Evolutionary conservation across 2,329 filamentous ascomycete genomes (phyloP), one percentile per base, ranked within the genome.

Genomic region (Xylaria sp.): DNA sequence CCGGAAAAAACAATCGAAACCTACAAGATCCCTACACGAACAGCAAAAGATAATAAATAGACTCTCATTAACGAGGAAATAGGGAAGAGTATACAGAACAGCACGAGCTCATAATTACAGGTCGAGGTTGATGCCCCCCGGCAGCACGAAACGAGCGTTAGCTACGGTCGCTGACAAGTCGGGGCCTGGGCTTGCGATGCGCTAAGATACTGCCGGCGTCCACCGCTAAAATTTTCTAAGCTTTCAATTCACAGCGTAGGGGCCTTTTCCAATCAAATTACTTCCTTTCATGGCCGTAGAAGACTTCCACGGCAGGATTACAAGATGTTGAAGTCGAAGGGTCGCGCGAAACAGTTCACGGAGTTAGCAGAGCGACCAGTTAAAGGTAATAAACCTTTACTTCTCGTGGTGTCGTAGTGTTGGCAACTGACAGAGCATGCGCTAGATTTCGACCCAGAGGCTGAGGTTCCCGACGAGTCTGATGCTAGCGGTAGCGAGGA

Each of bases 401-500:
- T 20, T 29, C 47, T 49, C 22, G 41, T 50, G 18, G 34, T 48
- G 16, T 38, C 26, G 20, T n/a, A n/a, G n/a, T 19, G 22, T 39
- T 6, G 4, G 38, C 43, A 41, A 41, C 63, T 64, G 50, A 69
- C 52, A 17, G 7, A 9, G 34, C 24, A 38, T 5, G 3, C 29
- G n/a, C 39, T 64, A 93, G 91, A 95, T 69, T 87, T 89, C 67
- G 91, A 96, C 69, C 90, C 90, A 0, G 91, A 95, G 76, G 85
- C 83, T 62, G 83, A 85, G 57, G 77, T 76, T 17, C 79, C 79
- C 16, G 72, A 74, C 57, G 79, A 79, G n/a, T 81, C 79, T 51
- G 81, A 82, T 50, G 83, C 82, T 43, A 78, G 76, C 40, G 78
- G 71, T 13, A 81, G 77, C 46, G 83, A 79, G 41, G 79, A 72